A percentile compares a stretch with the other conserved stretches of the same genome.
Conservation (phyloP, 2,329 filamentous ascomycete genomes). For the Aspergillus ochraceoroseus region DNA sequence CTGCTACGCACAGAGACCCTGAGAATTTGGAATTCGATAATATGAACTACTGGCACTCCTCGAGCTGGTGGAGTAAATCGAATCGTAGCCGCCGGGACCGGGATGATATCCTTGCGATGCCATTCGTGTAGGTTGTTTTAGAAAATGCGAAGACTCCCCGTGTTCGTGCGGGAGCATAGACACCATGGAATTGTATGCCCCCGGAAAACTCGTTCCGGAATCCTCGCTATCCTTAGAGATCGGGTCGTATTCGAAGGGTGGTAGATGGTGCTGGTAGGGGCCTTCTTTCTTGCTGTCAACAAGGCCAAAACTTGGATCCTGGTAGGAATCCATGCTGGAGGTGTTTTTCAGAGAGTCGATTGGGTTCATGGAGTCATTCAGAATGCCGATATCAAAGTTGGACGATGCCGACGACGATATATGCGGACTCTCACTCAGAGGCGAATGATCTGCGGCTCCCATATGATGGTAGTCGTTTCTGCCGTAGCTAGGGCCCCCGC, state of each 20-base stretch:
- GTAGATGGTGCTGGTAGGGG: constrained; percentile 25
- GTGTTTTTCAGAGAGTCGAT: constrained; percentile 37
- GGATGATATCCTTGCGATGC: constrained; percentile 25
- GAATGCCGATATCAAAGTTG: constrained; percentile 35
- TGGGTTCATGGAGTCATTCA: constrained; percentile 39
- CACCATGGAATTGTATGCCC: constrained; percentile 31
- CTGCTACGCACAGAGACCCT: constrained; percentile 34
- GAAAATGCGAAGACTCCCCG: constrained; percentile 23
- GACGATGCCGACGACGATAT: constrained; percentile 41
- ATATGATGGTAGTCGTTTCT: constrained; percentile 37
- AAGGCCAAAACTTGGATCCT: constrained; percentile 28
- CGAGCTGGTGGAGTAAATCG: constrained; percentile 27
- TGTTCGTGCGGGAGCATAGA: constrained; percentile 29
- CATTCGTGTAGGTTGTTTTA: constrained; percentile 26
- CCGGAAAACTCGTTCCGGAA: constrained; percentile 24
- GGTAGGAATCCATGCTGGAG: constrained; percentile 34
- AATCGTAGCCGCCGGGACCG: constrained; percentile 30
- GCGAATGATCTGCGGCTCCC: constrained; percentile 34
- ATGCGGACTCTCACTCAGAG: constrained; percentile 38
- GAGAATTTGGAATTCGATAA: constrained; percentile 33
- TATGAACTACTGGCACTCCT: constrained; percentile 25
- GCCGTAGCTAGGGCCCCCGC: constrained; percentile 31
- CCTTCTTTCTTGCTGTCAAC: constrained; percentile 25
- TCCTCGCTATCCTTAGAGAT: constrained; percentile 25
- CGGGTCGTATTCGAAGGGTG: constrained; percentile 28